These are phyloP conservation scores for Paecilomyces sp. DNA, from an alignment of 2,329 filamentous ascomycete genomes.

Conservation along the genomic window DNA sequence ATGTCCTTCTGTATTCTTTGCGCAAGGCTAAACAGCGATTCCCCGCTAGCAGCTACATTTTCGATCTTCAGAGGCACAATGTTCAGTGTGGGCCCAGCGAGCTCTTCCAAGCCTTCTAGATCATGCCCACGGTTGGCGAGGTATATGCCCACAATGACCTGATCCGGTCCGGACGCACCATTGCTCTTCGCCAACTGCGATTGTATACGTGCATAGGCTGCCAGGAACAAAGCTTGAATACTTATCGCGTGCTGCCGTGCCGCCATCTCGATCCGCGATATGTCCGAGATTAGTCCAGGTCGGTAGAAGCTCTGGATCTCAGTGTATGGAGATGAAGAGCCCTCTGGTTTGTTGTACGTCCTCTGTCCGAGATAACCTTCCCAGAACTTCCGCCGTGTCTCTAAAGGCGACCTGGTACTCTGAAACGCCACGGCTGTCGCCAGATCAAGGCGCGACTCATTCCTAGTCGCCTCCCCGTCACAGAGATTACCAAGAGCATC, in stretches of 20 bases:
- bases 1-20: slow-evolving; percentile 61
- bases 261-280: slow-evolving; percentile 32
- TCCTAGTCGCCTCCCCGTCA: slow-evolving; percentile 14
- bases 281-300: slow-evolving; percentile 39
- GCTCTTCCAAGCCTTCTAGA: slow-evolving; percentile 42
- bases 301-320: slow-evolving; percentile 34
- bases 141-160: slow-evolving; percentile 69
- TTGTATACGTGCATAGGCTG: slow-evolving; percentile 55
- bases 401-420: slow-evolving; percentile 13
- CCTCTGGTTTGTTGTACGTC: neutral
- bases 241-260: slow-evolving; percentile 53
- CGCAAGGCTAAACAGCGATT: slow-evolving; percentile 47
- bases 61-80: slow-evolving; percentile 64
- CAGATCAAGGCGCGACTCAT: slow-evolving; percentile 23
- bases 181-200: slow-evolving; percentile 11
- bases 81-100: slow-evolving; percentile 66
- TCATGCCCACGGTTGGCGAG: slow-evolving; percentile 65
- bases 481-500: slow-evolving; percentile 42
- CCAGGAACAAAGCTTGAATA: slow-evolving; percentile 69
- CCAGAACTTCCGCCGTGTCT: slow-evolving; percentile 39
- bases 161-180: slow-evolving; percentile 4
- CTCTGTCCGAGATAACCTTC: slow-evolving; percentile 26
- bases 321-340: slow-evolving; percentile 1
- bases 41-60: slow-evolving; percentile 15
- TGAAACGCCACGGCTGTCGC: slow-evolving; percentile 35